Conservation (phyloP, 2,329 filamentous ascomycete genomes). For the Trichophyton equinum region DNA sequence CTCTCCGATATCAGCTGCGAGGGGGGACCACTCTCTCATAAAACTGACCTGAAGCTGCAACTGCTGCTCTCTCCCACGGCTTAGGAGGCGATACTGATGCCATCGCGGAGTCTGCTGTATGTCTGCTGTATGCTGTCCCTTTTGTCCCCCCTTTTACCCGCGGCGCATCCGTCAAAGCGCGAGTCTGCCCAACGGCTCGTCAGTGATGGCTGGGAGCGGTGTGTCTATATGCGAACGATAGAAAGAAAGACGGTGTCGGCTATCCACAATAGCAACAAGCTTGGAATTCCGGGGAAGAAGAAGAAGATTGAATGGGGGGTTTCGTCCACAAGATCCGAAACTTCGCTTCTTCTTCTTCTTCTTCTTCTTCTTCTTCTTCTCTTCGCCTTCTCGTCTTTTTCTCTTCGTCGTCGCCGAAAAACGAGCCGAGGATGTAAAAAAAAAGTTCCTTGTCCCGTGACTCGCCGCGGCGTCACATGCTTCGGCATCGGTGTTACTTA, state of each 20-base stretch:
- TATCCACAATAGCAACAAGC: not conserved
- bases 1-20: not conserved
- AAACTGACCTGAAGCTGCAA: slow-evolving; percentile 41
- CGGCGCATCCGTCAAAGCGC: not conserved
- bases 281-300: not conserved
- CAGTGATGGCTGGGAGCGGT: not conserved
- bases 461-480: not conserved
- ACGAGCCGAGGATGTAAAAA: not conserved
- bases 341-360: not conserved
- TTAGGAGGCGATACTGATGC: slow-evolving; percentile 73
- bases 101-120: slow-evolving; percentile 29
- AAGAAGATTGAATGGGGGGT: not conserved
- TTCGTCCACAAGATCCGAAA: not conserved
- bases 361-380: not conserved
- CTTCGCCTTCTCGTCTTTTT: not conserved
- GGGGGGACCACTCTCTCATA: slow-evolving; percentile 2
- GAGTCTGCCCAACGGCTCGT: not conserved
- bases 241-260: not conserved
- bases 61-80: slow-evolving; percentile 77
- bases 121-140: not conserved
- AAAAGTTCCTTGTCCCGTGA: not conserved
- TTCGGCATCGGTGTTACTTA: not conserved
- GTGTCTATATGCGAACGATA: not conserved
- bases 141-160: not conserved
- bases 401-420: not conserved